These are phyloP conservation scores for Cunninghamia lanceolata DNA, from an alignment of 75 land plant genomes.

Conservation along the genomic window DNA sequence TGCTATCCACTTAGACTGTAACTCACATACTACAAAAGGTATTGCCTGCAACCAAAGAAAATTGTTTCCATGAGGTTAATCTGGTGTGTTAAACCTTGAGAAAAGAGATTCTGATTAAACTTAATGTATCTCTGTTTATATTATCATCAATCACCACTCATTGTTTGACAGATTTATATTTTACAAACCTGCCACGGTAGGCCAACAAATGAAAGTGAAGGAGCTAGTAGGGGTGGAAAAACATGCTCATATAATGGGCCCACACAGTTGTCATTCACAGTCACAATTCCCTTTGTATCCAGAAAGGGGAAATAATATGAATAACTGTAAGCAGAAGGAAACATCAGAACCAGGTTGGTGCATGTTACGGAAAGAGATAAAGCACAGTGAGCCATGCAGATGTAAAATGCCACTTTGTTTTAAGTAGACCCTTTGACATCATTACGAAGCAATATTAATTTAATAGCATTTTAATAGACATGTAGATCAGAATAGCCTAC, in stretches of 20 bases:
- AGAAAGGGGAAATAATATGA: conserved; percentile 82
- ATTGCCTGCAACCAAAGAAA: conserved; percentile 29
- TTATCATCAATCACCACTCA: background rate
- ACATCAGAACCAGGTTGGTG: background rate
- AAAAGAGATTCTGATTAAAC: background rate
- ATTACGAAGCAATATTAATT: background rate
- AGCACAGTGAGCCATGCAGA: background rate
- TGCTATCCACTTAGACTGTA: conserved; percentile 80
- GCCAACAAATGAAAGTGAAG: conserved; percentile 92
- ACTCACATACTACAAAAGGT: conserved; percentile 47
- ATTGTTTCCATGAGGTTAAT: background rate
- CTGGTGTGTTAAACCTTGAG: no score
- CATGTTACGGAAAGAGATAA: background rate
- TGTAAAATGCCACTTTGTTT: background rate
- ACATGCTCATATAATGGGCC: conserved; percentile 91
- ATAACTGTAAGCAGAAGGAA: conserved; percentile 54
- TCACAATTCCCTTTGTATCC: conserved; percentile 63
- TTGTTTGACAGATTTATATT: background rate
- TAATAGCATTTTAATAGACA: background rate
- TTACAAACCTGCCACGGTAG: conserved; percentile 75
- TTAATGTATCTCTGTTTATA: no score
- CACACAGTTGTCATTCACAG: conserved; percentile 78
- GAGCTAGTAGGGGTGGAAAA: conserved; percentile 86
- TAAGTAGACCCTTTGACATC: no score
- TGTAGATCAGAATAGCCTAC: conserved; percentile 28